Evolutionary conservation across 192 early-diverging fungal species (phyloP).

Genomic region (Entomortierella chlamydospora): DNA sequence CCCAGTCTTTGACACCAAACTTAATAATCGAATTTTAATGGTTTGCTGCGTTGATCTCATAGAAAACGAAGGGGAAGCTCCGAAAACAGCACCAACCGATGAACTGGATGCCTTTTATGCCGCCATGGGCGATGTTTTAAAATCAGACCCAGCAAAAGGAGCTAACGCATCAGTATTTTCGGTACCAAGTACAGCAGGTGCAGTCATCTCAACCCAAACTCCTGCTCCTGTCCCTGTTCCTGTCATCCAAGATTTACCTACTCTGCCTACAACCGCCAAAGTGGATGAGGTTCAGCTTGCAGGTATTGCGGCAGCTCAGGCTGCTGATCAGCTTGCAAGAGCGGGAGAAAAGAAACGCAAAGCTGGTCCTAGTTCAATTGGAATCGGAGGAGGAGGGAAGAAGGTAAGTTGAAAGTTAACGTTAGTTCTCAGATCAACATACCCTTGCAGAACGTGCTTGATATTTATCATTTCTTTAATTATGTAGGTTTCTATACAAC

Average conservation of each 20-base stretch:
- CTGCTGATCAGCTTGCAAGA: slow-evolving; percentile 45
- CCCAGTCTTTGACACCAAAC: too few species aligned
- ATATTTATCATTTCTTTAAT: too few species aligned
- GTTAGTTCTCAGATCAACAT: too few species aligned
- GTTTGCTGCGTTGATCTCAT: too few species aligned
- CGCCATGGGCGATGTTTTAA: slow-evolving; percentile 56
- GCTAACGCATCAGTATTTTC: slow-evolving; percentile 17
- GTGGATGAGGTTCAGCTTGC: slow-evolving; percentile 37
- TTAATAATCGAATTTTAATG: neutral
- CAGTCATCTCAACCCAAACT: neutral
- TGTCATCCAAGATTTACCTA: slow-evolving; percentile 25
- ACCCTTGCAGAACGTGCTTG: too few species aligned
- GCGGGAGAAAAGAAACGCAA: slow-evolving; percentile 44
- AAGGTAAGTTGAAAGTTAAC: slow-evolving; percentile 40
- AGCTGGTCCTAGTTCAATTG: slow-evolving; percentile 21
- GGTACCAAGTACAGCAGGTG: slow-evolving; percentile 2
- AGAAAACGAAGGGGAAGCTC: neutral
- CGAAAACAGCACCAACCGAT: slow-evolving; percentile 56
- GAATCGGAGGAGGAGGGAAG: slow-evolving; percentile 42
- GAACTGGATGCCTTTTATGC: slow-evolving; percentile 74
- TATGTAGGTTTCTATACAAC: slow-evolving; percentile 46
- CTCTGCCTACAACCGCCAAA: slow-evolving; percentile 43
- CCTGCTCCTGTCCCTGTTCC: slow-evolving; percentile 2
- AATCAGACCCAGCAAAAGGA: slow-evolving; percentile 8
- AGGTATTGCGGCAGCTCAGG: slow-evolving; percentile 47